Evolutionary conservation across 495 filamentous ascomycete species (phyloP), one percentile per base, ranked within the genome.

Genomic region (Echria macrotheca): DNA sequence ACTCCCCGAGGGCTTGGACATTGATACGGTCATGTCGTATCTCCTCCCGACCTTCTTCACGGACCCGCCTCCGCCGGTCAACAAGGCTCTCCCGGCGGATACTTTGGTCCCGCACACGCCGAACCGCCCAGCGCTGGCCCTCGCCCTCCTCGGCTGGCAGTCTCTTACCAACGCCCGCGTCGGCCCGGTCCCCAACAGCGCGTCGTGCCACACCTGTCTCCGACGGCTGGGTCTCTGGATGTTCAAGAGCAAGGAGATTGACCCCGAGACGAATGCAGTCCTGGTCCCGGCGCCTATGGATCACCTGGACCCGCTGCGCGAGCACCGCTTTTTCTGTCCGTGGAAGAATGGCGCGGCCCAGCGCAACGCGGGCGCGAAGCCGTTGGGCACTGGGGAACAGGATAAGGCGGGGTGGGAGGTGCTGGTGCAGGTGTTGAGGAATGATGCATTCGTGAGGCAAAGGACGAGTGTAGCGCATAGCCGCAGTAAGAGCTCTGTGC

Each of bases 181-280:
- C 48, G 67, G 68, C 38, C 54, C 65, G 21, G 72, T 77, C 22
- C 75, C 83, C 2, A 86, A 83, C 37, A 69, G 89, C n/a, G 82
- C 83, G 12, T 81, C 79, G 0, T 98, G 93, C 63, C 70, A 78
- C 39, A 85, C 85, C 29, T 98, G 93, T 60, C 89, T 96, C 57
- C 81, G 91, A 50, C 81, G 89, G 5, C 73, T 97, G 1, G 93
- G 94, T 0, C 76, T 98, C 5, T 98, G 93, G 93, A 82, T 98
- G 69, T 98, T 95, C 70, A 86, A 82, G 57, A 69, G 71, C 55
- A 79, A 77, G 51, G 67, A 75, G 50, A 56, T 78, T 23, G 68
- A 75, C 53, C 57, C 66, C 3, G 53, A 56, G 25, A 69, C 65
- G 36, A 69, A 72, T 5, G 70, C 75, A 45, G 66, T 75, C 15